These are phyloP conservation scores for Chaetomidium leptoderma DNA, from an alignment of 495 filamentous ascomycete species.

Conservation along the genomic window DNA sequence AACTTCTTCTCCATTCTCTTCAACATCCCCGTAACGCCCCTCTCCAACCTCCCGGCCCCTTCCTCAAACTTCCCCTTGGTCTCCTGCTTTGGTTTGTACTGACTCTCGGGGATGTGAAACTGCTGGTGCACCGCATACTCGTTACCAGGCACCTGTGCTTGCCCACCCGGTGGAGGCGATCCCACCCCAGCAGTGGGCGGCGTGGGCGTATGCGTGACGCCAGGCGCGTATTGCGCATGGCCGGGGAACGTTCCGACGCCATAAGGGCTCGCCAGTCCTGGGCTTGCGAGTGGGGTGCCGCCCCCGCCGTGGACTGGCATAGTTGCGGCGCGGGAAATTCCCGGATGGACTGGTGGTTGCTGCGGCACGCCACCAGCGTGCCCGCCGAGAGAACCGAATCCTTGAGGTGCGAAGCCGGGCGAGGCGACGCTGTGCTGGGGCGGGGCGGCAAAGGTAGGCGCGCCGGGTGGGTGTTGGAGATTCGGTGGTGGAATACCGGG, in stretches of 20 bases:
- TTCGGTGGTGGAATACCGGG: conserved; percentile 36
- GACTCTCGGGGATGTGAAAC: conserved; percentile 66
- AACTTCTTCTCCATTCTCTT: conserved; percentile 89
- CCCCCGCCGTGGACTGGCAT: conserved; percentile 35
- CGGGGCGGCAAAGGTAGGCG: conserved; percentile 35
- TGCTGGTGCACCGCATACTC: conserved; percentile 71
- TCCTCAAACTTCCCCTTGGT: conserved; percentile 60
- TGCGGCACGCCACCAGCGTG: conserved; percentile 17
- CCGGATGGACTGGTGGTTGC: conserved; percentile 31
- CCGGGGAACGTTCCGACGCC: conserved; percentile 39
- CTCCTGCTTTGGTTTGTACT: conserved; percentile 51
- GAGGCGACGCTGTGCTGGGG: conserved; percentile 38
- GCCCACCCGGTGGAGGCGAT: conserved; percentile 24
- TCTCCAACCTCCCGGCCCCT: conserved; percentile 65
- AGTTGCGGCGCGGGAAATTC: conserved; percentile 38
- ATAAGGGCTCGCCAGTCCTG: conserved; percentile 35
- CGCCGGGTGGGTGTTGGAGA: conserved; percentile 35
- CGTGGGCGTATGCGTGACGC: conserved; percentile 34
- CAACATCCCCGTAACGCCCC: conserved; percentile 71
- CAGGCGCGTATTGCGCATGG: conserved; percentile 25
- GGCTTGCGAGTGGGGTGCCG: conserved; percentile 25
- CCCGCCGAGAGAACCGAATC: conserved; percentile 35
- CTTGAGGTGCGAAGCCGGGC: conserved; percentile 39
- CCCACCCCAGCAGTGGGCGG: conserved; percentile 20
- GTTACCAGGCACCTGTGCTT: conserved; percentile 16